phyloP scores from a whole-genome alignment of 2,329 filamentous ascomycete species.

The Uncinocarpus reesii region DNA sequence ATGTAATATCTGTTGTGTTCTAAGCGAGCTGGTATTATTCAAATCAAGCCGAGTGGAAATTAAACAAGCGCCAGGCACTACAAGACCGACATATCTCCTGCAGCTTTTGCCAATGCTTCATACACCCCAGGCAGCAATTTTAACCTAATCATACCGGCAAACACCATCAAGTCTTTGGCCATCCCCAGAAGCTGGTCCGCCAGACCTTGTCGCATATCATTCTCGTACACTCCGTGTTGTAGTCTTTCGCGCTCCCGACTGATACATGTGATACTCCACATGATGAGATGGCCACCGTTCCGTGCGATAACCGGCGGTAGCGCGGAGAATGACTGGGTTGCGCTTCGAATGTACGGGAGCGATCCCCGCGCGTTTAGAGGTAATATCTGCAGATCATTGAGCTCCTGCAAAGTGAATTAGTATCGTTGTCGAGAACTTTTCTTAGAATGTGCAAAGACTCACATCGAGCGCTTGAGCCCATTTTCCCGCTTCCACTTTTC shows the following conservation, averaged over 20 bases:
- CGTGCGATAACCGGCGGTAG: conserved; percentile 72
- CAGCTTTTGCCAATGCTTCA: conserved; percentile 75
- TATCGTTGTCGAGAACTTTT: not conserved
- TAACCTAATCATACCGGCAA: conserved; percentile 85
- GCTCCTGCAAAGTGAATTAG: conserved; percentile 46
- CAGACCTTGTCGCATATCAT: conserved; percentile 39
- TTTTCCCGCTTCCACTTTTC: conserved; percentile 46
- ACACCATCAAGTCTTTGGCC: conserved; percentile 83
- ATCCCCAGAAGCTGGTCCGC: conserved; percentile 65
- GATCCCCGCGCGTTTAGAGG: conserved; percentile 67
- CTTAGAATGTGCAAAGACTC: conserved; percentile 31
- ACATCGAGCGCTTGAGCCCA: conserved; percentile 57
- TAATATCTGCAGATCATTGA: conserved; percentile 64
- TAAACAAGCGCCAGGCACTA: not conserved
- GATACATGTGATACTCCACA: conserved; percentile 88
- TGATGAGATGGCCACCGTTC: conserved; percentile 80
- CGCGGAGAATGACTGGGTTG: conserved; percentile 68
- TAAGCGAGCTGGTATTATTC: not conserved
- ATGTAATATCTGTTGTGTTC: no score
- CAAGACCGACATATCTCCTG: conserved; percentile 45
- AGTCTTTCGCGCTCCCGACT: conserved; percentile 65
- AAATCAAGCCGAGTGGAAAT: not conserved
- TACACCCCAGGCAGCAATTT: conserved; percentile 78
- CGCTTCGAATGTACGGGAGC: conserved; percentile 65
- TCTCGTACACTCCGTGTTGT: conserved; percentile 59